Evolutionary conservation across 768 basidiomycete species (phyloP), one percentile per base, ranked within the genome.

Genomic region (Tylopilus subfusipes): DNA sequence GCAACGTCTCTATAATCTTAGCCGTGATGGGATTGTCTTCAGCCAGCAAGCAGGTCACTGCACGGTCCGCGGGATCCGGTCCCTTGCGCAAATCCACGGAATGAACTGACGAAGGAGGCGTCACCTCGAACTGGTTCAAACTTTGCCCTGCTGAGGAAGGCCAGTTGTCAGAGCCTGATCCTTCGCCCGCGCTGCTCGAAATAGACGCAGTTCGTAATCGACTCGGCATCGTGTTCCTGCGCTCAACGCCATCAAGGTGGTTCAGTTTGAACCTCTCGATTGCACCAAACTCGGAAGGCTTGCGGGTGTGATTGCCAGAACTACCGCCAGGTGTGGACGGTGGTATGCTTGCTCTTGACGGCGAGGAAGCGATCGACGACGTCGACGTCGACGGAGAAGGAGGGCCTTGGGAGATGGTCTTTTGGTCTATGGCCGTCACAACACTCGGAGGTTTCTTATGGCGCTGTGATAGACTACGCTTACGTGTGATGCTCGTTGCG

Each of bases 11-110:
- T 46, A 98, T 86, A 46, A 99, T 98, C 76, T 98, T 98, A 30
- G 91, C 90, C 0, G 94, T 96, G 59, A 98, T 98, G 2, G 97
- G 97, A 65, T 99, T 98, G 63, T 98, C 94, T 70, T 98, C 97
- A 1, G 96, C 97, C 33, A 99, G 79, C 25, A 99, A 71, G 65
- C 93, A 94, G 38, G 94, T 97, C 50, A 98, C 86, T n/a, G 88
- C 86, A 38, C 92, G 84, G 67, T 95, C 93, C 53, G 71, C 80
- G n/a, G 82, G 84, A 67, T 92, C 90, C 5, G 85, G 85, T 2
- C 81, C 85, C 71, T 84, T 84, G 68, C 82, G 81, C 68, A 91
- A 68, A 63, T 93, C 90, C 59, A 89, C 86, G 1, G 91, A 91
- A 60, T 85, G 84, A n/a, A 92, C 85, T 14, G 90, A 92, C 27